Base-by-base conservation (phyloP, 75 land plant genomes). In the Sequoiadendron giganteum region DNA sequence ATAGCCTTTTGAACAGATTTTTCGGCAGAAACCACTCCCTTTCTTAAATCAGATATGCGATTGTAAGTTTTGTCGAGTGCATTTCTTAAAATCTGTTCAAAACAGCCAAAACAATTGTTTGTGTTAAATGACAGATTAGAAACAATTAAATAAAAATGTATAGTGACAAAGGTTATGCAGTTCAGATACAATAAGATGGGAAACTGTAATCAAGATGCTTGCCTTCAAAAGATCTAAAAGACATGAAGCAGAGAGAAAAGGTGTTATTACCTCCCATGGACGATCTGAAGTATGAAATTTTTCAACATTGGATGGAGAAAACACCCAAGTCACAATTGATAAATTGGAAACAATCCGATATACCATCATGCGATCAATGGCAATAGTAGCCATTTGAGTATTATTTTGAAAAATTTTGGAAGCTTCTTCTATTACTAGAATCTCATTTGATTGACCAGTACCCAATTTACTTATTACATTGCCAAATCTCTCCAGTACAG, bases 321-420 rank as follows among this genome's bases (percentile, higher is more conserved):
- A 98, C 10, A 95, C 94, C 99, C 99, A 98, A 39, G 87, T 90
- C 30, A 95, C 95, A 87, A 98, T 97, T 40, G 99, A 92, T 73
- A 98, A 89, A 90, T 98, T 98, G 28, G 99, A 95, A 36, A 98
- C 86, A 86, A 98, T 93, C 36, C 99, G 92, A 83, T 98, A 98
- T 18, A 99, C 99, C 99, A 98, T 98, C 99, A 98, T 98, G 76
- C 99, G 93, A 78, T 98, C 99, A 88, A 98, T 94, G 25, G 96
- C 92, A 85, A 98, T 92, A 42, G 97, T 97, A 81, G 94, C 91
- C 96, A 97, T 98, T 86, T 98, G 99, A 28, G 93, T 87, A 90
- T 89, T 97, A 84, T 95, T 96, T 88, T 92, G 91, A 99, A 99
- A 98, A 49, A 90, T 93, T 39, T 88, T 92, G 65, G 95, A 87